Evolutionary conservation across 2,329 filamentous ascomycete species (phyloP).

Genomic region (Fusarium sp.): DNA sequence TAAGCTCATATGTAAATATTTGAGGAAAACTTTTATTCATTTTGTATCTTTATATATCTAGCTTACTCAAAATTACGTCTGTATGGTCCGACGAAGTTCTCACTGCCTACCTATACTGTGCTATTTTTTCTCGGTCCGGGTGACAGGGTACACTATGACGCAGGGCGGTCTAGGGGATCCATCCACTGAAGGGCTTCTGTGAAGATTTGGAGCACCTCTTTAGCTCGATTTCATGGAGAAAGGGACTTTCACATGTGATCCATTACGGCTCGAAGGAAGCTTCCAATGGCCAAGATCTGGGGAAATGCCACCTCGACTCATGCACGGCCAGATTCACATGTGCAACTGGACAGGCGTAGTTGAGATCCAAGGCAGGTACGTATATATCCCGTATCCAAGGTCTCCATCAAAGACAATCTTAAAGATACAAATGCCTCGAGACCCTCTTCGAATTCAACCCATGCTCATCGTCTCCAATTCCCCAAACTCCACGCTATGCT

Average conservation of each 20-base stretch:
- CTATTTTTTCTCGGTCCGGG: no score
- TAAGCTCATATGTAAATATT: no score
- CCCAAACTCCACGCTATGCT: conserved; percentile 23
- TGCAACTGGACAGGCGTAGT: conserved; percentile 1
- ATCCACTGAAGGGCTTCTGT: conserved; percentile 11
- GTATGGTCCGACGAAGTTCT: no score
- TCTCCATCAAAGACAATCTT: not conserved
- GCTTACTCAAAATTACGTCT: no score
- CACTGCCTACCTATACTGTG: no score
- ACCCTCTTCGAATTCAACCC: conserved; percentile 5
- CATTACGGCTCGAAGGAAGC: conserved; percentile 13
- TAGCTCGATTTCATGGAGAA: not conserved
- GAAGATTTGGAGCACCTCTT: conserved; percentile 8
- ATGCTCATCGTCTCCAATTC: conserved; percentile 5
- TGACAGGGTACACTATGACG: conserved; percentile 28
- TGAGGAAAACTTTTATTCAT: no score
- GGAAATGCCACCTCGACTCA: conserved; percentile 25
- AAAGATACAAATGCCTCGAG: not conserved
- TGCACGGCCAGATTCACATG: conserved; percentile 15
- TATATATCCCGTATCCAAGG: conserved; percentile 2
- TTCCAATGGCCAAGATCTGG: conserved; percentile 31
- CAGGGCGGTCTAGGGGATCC: conserved; percentile 13
- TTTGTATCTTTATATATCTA: no score
- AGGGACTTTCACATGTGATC: conserved; percentile 35
- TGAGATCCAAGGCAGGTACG: not conserved